A percentile compares a stretch with the other conserved stretches of the same genome.
phyloP scores from a whole-genome alignment of 2,329 filamentous ascomycete species.

The Fusarium sp. region DNA sequence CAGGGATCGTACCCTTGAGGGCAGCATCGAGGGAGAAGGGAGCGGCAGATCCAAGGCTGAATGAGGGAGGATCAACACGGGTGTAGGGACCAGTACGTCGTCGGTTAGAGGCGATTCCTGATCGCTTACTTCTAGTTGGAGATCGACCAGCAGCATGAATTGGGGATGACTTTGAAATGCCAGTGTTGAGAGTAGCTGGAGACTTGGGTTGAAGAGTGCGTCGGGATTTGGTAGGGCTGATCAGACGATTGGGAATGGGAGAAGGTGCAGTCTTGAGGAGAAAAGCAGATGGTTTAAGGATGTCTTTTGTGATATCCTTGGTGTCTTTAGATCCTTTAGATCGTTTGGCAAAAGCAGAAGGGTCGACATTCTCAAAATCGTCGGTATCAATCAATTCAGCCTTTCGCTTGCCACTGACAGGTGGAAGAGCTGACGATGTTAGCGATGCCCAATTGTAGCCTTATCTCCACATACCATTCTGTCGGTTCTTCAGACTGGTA shows the following conservation, averaged over 20 bases:
- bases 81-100: constrained; percentile 74
- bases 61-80: constrained; percentile 78
- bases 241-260: constrained; percentile 48
- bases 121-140: constrained; percentile 77
- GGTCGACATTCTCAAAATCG: constrained; percentile 74
- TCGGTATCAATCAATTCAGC: constrained; percentile 65
- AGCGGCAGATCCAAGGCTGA: constrained; percentile 65
- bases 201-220: constrained; percentile 67
- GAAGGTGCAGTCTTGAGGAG: constrained; percentile 60
- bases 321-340: constrained; percentile 62
- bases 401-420: constrained; percentile 69
- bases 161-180: constrained; percentile 64
- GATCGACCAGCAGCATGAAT: constrained; percentile 81
- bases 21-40: constrained; percentile 90
- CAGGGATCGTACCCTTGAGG: constrained; percentile 79
- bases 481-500: constrained; percentile 82
- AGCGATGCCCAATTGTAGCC: constrained; percentile 19
- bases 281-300: constrained; percentile 63
- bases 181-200: constrained; percentile 62
- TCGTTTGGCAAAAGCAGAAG: constrained; percentile 68
- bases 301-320: constrained; percentile 53
- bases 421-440: constrained; percentile 56
- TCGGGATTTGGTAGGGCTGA: constrained; percentile 55
- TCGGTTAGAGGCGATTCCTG: constrained; percentile 76
- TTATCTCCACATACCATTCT: constrained; percentile 70